Conservation (phyloP, 352 stramenopile genomes). For the Phytophthora nicotianae region DNA sequence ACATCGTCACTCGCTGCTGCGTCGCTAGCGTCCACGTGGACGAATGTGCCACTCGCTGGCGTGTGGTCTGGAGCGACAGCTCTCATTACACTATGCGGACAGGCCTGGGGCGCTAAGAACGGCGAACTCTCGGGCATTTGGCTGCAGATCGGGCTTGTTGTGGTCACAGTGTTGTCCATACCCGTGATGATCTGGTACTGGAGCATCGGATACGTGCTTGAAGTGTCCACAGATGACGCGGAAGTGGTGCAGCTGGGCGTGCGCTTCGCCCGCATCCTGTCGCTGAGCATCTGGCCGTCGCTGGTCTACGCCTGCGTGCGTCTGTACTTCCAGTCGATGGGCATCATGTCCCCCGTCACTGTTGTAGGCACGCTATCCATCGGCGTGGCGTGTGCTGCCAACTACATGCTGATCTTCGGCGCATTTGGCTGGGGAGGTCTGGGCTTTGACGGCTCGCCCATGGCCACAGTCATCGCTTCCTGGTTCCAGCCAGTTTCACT, state of each 20-base stretch:
- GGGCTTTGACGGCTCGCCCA: constrained; percentile 78
- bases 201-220: constrained; percentile 59
- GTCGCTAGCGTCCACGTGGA: constrained; percentile 80
- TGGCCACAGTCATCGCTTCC: constrained; percentile 76
- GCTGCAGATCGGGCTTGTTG: constrained; percentile 73
- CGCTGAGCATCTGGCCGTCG: constrained; percentile 79
- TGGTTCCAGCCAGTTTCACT: constrained; percentile 83
- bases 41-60: constrained; percentile 64
- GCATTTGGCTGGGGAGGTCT: constrained; percentile 59
- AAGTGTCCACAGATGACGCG: constrained; percentile 63
- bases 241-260: constrained; percentile 71
- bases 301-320: constrained; percentile 79
- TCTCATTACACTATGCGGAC: constrained; percentile 78
- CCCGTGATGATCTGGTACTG: constrained; percentile 74
- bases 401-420: constrained; percentile 72
- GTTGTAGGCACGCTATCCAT: constrained; percentile 75
- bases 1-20: constrained; percentile 73
- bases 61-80: constrained; percentile 76
- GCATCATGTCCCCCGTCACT: constrained; percentile 76
- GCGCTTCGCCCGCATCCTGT: constrained; percentile 79
- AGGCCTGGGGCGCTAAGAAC: constrained; percentile 79
- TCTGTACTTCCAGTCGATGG: constrained; percentile 87
- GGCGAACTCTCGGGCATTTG: constrained; percentile 64
- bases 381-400: constrained; percentile 57
- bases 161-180: constrained; percentile 49